phyloP scores from a whole-genome alignment of 345 rosid species.

The Raphanus raphanistrum region DNA sequence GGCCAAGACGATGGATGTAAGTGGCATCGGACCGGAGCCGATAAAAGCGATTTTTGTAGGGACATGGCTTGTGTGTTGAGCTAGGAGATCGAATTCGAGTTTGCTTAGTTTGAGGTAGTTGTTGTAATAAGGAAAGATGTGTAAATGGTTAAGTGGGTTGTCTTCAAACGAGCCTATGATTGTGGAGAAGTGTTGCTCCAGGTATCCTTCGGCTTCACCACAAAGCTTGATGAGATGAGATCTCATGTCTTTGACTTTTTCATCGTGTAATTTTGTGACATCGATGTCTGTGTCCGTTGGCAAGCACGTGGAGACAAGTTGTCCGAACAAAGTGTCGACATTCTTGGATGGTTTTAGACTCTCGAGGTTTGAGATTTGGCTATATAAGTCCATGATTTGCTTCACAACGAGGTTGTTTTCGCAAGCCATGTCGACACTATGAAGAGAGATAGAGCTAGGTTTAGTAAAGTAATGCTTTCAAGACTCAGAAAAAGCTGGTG shows the following conservation, averaged over 20 bases:
- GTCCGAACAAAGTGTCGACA: constrained; percentile 86
- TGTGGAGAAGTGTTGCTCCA: constrained; percentile 71
- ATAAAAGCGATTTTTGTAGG: constrained; percentile 68
- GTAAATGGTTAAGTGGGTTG: constrained; percentile 68
- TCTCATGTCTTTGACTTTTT: constrained; percentile 60
- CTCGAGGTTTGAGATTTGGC: constrained; percentile 70
- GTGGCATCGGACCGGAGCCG: constrained; percentile 94
- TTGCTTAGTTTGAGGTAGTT: constrained; percentile 83
- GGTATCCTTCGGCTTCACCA: constrained; percentile 76
- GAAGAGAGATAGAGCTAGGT: constrained; percentile 27
- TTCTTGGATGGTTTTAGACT: constrained; percentile 78
- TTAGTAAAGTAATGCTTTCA: not conserved
- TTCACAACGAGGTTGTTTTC: constrained; percentile 55
- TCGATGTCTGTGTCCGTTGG: constrained; percentile 72
- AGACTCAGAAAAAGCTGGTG: constrained; percentile 19
- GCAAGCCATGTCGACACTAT: constrained; percentile 84
- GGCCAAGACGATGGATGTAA: constrained; percentile 84
- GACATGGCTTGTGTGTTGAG: constrained; percentile 41
- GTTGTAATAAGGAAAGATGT: constrained; percentile 70
- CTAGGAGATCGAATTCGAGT: constrained; percentile 65
- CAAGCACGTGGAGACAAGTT: constrained; percentile 76
- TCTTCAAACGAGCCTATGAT: constrained; percentile 60
- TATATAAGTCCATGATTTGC: constrained; percentile 57
- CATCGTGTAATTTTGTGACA: constrained; percentile 56
- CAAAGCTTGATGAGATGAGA: constrained; percentile 71